Conservation (phyloP, 2,329 filamentous ascomycete genomes). For the Fusarium duplospermum region DNA sequence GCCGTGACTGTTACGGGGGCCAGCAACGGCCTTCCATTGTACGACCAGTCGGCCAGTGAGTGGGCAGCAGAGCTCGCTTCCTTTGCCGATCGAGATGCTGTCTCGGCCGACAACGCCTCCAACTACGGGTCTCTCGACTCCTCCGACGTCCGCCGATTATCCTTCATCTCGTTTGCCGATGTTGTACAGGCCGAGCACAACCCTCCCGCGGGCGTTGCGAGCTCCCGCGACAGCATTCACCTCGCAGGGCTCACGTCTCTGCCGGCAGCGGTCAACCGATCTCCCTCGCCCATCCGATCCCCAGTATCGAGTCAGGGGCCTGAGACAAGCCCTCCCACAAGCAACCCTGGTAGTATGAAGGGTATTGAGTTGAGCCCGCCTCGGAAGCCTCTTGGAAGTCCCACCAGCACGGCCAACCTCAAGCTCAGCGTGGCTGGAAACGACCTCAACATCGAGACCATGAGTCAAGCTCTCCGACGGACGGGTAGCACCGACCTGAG, state of each 20-base stretch:
- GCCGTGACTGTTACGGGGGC: constrained; percentile 72
- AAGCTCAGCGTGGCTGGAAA: constrained; percentile 54
- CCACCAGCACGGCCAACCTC: constrained; percentile 65
- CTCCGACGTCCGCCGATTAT: constrained; percentile 83
- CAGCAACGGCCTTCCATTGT: constrained; percentile 47
- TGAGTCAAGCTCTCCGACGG: constrained; percentile 87
- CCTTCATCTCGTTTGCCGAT: constrained; percentile 97
- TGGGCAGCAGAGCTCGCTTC: constrained; percentile 70
- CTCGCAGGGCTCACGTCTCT: constrained; percentile 74
- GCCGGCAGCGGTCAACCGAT: constrained; percentile 68
- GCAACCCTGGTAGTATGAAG: constrained; percentile 79
- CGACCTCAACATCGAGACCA: constrained; percentile 91
- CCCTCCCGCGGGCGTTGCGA: constrained; percentile 60
- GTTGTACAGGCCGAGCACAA: constrained; percentile 89
- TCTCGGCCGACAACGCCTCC: constrained; percentile 71
- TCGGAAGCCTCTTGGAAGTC: constrained; percentile 71
- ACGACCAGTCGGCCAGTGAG: constrained; percentile 58
- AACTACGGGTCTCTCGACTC: constrained; percentile 82
- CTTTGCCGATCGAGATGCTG: constrained; percentile 59
- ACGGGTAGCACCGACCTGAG: constrained; percentile 86
- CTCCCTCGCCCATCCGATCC: constrained; percentile 83
- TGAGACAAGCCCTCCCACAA: constrained; percentile 79
- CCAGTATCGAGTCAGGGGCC: constrained; percentile 78
- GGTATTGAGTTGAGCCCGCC: constrained; percentile 77
- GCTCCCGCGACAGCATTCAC: constrained; percentile 77